Evolutionary conservation across 441 rosid species (phyloP), one percentile per base, ranked within the genome.

Genomic region (Kokia cookei): DNA sequence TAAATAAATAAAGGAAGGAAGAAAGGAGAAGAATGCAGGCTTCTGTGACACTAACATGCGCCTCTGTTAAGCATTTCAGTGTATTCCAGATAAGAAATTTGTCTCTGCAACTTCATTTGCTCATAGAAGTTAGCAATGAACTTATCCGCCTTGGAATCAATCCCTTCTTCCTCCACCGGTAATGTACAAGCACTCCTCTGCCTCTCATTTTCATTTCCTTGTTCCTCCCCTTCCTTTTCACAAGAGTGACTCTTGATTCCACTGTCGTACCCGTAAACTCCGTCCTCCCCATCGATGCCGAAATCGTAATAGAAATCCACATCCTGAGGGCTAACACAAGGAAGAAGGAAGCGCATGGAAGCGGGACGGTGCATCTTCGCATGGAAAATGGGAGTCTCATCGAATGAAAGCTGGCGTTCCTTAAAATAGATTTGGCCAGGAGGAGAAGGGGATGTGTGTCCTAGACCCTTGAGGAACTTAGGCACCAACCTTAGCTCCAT

Each of bases 361-460:
- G 89, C 75, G 0, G 95, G 94, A 2, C 94, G 90, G 79, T 83
- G 84, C 85, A 91, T 88, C 82, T 87, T 91, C 54, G 88, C 82
- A 29, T 86, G 87, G 77, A 93, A 85, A 50, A 90, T 72, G 0
- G 97, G 99, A 0, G 98, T 93, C 68, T 93, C 74, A 42, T 91
- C 96, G 73, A 95, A 95, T 9, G 98, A 91, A 27, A 95, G 93
- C 82, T 93, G 84, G 5, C 89, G 85, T 74, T 92, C 96, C 4
- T 87, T 75, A 26, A 83, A 83, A 71, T 73, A 80, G 29, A 76
- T 26, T 3, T 60, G 79, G 70, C 68, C 78, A 24, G 69, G 68
- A 19, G 78, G 73, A 50, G 63, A 64, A 19, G 78, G 75, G 42
- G 64, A 19, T 8, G 72, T 15, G 14, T 69, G 85, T 8, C 80